These are phyloP conservation scores for Gremmenia infestans DNA, from an alignment of 2,329 filamentous ascomycete genomes.

Conservation along the genomic window DNA sequence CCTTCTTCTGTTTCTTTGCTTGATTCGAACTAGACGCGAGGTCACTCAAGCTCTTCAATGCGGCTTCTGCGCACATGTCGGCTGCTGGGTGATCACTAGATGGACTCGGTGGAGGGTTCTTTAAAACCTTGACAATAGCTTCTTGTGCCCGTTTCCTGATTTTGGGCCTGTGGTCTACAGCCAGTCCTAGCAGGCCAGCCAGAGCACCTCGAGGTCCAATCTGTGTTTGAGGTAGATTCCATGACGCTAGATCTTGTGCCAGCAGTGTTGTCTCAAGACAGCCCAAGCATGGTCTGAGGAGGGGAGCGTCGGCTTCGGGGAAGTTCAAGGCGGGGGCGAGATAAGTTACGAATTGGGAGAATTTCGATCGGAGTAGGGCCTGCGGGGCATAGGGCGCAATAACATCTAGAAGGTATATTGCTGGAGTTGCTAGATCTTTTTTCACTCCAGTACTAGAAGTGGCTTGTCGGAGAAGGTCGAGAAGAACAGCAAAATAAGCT, in stretches of 20 bases:
- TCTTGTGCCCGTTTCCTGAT: constrained; percentile 92
- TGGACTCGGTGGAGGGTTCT: constrained; percentile 82
- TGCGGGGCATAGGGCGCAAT: constrained; percentile 81
- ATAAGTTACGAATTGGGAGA: constrained; percentile 83
- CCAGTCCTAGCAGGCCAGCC: constrained; percentile 77
- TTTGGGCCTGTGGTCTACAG: constrained; percentile 85
- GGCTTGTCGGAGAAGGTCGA: constrained; percentile 79
- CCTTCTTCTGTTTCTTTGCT: constrained; percentile 65
- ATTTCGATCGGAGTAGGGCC: constrained; percentile 87
- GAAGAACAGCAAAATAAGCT: constrained; percentile 91
- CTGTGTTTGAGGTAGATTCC: constrained; percentile 79
- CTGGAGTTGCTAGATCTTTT: constrained; percentile 76
- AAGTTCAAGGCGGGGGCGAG: constrained; percentile 80
- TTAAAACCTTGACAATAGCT: constrained; percentile 75
- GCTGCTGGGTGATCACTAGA: constrained; percentile 91
- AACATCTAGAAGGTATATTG: constrained; percentile 93
- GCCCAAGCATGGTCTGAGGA: constrained; percentile 83
- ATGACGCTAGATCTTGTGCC: constrained; percentile 81
- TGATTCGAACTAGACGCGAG: constrained; percentile 58
- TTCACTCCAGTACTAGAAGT: constrained; percentile 62
- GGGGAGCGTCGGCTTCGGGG: constrained; percentile 77
- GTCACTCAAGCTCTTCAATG: constrained; percentile 73
- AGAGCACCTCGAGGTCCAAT: constrained; percentile 83
- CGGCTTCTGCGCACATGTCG: constrained; percentile 92
- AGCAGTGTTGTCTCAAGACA: constrained; percentile 88